Conservation (phyloP, 2,329 filamentous ascomycete species). For the Sarocladium oryzae region DNA sequence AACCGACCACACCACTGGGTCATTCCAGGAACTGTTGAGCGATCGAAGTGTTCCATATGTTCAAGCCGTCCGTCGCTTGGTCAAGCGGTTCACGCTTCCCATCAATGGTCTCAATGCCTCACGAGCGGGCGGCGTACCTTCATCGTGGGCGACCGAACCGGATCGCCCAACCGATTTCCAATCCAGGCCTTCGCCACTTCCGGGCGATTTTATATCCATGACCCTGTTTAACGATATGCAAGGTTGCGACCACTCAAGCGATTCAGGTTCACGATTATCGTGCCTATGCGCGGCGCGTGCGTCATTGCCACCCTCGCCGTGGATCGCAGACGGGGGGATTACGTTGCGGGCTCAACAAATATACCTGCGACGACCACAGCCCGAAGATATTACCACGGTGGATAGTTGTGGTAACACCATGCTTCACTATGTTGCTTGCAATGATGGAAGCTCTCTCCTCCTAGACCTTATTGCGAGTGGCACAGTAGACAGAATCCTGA, state of each 20-base stretch:
- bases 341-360: slow-evolving; percentile 15
- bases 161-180: slow-evolving; percentile 18
- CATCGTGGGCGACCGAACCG: slow-evolving; percentile 23
- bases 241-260: slow-evolving; percentile 16
- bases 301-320: slow-evolving; percentile 20
- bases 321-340: slow-evolving; percentile 23
- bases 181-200: slow-evolving; percentile 28
- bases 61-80: slow-evolving; percentile 29
- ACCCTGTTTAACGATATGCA: not conserved
- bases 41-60: slow-evolving; percentile 27
- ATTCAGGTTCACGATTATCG: slow-evolving; percentile 18
- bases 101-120: slow-evolving; percentile 19
- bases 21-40: slow-evolving; percentile 25
- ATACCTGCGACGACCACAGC: slow-evolving; percentile 7
- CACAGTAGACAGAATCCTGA: slow-evolving; percentile 15
- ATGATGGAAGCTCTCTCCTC: not conserved
- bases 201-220: slow-evolving; percentile 37
- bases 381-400: slow-evolving; percentile 12
- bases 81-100: slow-evolving; percentile 32
- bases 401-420: slow-evolving; percentile 43
- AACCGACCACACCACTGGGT: slow-evolving; percentile 31
- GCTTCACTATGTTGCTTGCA: slow-evolving; percentile 36
- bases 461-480: not conserved
- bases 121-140: slow-evolving; percentile 12
- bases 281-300: slow-evolving; percentile 23